Base-by-base conservation (phyloP, 2,329 filamentous ascomycete genomes). In the Cladosporium sp. region DNA sequence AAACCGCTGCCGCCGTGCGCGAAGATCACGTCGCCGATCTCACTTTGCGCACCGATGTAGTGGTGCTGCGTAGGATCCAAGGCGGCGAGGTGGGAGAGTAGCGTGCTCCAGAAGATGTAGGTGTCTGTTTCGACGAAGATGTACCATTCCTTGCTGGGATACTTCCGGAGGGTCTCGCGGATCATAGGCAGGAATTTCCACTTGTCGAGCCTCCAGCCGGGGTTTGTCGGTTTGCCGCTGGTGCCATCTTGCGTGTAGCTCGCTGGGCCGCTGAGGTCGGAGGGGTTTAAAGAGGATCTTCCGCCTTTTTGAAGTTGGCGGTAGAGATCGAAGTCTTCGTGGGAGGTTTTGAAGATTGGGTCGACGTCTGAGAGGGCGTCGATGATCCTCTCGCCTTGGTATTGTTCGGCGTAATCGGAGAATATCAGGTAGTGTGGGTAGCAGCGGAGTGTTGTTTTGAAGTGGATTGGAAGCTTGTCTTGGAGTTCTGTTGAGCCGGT, bases 41-140 rank as follows among this genome's bases (percentile, higher is more conserved):
- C 74, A 16, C 73, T 70, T 14, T 76, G 77, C 0, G 76, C 76
- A 36, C 80, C 80, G n/a, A 74, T 74, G 65, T 81, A 81, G 66
- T 80, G 76, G 2, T 76, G 74, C 36, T 79, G 78, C n/a, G 75
- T 73, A 36, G 75, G 75, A 63, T 81, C 78, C 8, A 81, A 71
- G 14, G 76, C 69, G 36, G 69, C 67, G 7, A 79, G 67, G 74
- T 80, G 81, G 32, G 78, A 76, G 26, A 81, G 68, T 16, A 79
- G 57, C 18, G 83, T 84, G 43, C 79, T 75, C 78, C 84, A 84
- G 8, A 84, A 76, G 53, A 86, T 74, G 67, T 84, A 86, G 0
- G 84, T 86, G 70, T 88, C 85, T 0, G 83, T 81, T 69, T 87
- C 85, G 54, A 86, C 81, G 71, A 88, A 88, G 59, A 86, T 76